Evolutionary conservation across 805 yeast species (phyloP).

Genomic region (Isabelozyma heimii): DNA sequence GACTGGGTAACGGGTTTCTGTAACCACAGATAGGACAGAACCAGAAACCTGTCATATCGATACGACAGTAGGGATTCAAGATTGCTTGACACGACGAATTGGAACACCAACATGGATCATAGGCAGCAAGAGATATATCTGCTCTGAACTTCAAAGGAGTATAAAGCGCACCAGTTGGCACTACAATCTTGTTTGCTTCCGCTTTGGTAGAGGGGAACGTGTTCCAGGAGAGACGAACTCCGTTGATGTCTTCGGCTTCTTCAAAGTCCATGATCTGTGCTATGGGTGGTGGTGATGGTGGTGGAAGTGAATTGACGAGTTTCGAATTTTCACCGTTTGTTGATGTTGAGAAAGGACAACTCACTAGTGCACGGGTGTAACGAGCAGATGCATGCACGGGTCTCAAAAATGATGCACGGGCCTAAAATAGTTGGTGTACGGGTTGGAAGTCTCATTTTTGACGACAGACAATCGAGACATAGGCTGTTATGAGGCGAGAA

Average conservation of each 20-base stretch:
- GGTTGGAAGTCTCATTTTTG: too few species aligned
- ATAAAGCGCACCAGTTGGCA: constrained; percentile 91
- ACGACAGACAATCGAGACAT: too few species aligned
- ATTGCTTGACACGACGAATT: constrained; percentile 76
- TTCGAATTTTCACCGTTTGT: background rate
- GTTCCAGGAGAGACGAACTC: constrained; percentile 50
- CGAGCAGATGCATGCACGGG: background rate
- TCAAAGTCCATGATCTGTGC: constrained; percentile 34
- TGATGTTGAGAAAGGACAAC: background rate
- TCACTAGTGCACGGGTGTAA: background rate
- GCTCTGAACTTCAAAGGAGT: constrained; percentile 87
- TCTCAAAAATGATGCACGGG: too few species aligned
- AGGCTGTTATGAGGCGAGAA: too few species aligned
- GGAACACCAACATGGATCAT: constrained; percentile 84
- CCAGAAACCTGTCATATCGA: constrained; percentile 82
- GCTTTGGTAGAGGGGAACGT: constrained; percentile 84
- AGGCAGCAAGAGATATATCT: constrained; percentile 72
- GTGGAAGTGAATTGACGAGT: background rate
- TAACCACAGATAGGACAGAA: constrained; percentile 78
- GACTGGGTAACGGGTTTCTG: constrained; percentile 79
- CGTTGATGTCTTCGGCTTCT: constrained; percentile 44
- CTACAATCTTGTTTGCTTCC: constrained; percentile 88
- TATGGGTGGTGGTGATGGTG: background rate
- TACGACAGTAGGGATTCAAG: constrained; percentile 80
- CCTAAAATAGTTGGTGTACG: too few species aligned